phyloP scores from a whole-genome alignment of 768 basidiomycete species.

The Naganishia vishniacii region DNA sequence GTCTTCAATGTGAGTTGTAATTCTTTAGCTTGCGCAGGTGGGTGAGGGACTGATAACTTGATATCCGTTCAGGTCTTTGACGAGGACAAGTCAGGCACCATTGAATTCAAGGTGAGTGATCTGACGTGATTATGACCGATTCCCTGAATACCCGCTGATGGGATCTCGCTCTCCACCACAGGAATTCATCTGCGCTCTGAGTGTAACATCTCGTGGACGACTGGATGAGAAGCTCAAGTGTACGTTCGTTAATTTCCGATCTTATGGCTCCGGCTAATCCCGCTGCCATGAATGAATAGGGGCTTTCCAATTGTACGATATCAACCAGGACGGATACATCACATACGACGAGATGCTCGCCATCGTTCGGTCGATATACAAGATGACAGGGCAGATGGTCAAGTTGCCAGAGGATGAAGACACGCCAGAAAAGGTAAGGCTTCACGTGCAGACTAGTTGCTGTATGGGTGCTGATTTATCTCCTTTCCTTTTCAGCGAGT shows the following conservation, averaged over 20 bases:
- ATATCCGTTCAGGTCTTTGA: constrained; percentile 49
- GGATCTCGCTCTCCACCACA: constrained; percentile 16
- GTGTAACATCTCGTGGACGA: constrained; percentile 84
- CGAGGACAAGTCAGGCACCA: constrained; percentile 56
- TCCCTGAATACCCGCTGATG: not conserved
- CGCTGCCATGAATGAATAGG: constrained; percentile 55
- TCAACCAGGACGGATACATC: constrained; percentile 95
- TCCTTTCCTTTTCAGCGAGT: constrained; percentile 66
- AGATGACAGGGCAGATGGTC: constrained; percentile 99
- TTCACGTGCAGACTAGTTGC: not conserved
- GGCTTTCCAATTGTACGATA: constrained; percentile 99
- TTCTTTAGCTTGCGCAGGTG: too few species aligned
- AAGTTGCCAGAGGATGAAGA: constrained; percentile 97
- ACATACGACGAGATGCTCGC: constrained; percentile 99
- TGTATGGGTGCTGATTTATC: constrained; percentile 11
- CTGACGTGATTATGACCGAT: not conserved
- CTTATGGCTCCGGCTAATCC: not conserved
- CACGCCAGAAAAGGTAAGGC: constrained; percentile 89
- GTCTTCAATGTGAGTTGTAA: constrained; percentile 87
- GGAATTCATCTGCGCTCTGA: constrained; percentile 89
- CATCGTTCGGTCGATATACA: constrained; percentile 97
- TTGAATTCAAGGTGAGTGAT: constrained; percentile 83
- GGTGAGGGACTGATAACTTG: too few species aligned
- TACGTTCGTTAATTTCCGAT: constrained; percentile 49
- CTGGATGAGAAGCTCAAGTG: constrained; percentile 98